phyloP scores from a whole-genome alignment of 2,329 filamentous ascomycete species.

The Madurella fahalii region DNA sequence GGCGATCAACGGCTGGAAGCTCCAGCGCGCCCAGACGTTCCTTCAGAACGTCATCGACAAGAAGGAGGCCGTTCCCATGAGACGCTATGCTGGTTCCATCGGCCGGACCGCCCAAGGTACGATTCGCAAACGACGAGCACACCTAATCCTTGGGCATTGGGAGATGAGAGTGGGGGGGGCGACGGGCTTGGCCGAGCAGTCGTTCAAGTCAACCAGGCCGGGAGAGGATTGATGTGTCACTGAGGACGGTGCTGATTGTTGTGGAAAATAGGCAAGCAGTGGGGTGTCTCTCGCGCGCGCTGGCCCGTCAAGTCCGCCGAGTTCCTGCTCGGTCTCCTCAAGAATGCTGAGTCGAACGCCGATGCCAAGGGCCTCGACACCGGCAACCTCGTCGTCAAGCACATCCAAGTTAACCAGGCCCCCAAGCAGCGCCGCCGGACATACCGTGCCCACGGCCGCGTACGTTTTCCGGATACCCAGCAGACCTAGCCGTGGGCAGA shows the following conservation, averaged over 20 bases:
- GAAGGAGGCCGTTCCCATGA: slow-evolving; percentile 97
- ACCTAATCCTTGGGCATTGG: neutral
- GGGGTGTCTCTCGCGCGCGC: slow-evolving; percentile 95
- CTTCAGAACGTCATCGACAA: slow-evolving; percentile 97
- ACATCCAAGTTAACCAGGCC: slow-evolving; percentile 99
- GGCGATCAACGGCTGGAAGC: slow-evolving; percentile 99
- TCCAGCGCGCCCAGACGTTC: slow-evolving; percentile 91
- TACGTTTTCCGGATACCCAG: slow-evolving; percentile 55
- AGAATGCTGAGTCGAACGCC: slow-evolving; percentile 96
- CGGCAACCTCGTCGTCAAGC: slow-evolving; percentile 96
- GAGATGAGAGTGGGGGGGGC: neutral
- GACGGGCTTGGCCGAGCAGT: neutral
- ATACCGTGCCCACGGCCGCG: slow-evolving; percentile 99
- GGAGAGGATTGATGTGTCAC: slow-evolving; percentile 19
- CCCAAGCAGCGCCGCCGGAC: slow-evolving; percentile 98
- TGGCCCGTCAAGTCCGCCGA: slow-evolving; percentile 99
- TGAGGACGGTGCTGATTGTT: slow-evolving; percentile 18
- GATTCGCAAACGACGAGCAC: slow-evolving; percentile 36
- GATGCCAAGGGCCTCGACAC: slow-evolving; percentile 97
- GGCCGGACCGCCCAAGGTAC: slow-evolving; percentile 97
- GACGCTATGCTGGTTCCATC: slow-evolving; percentile 92
- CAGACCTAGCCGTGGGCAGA: neutral
- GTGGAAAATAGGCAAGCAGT: slow-evolving; percentile 77
- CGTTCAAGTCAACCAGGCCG: neutral
- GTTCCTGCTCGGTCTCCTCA: slow-evolving; percentile 94